These are phyloP conservation scores for Tetrapisispora phaffii DNA, from an alignment of 805 yeast genomes.

Conservation along the genomic window DNA sequence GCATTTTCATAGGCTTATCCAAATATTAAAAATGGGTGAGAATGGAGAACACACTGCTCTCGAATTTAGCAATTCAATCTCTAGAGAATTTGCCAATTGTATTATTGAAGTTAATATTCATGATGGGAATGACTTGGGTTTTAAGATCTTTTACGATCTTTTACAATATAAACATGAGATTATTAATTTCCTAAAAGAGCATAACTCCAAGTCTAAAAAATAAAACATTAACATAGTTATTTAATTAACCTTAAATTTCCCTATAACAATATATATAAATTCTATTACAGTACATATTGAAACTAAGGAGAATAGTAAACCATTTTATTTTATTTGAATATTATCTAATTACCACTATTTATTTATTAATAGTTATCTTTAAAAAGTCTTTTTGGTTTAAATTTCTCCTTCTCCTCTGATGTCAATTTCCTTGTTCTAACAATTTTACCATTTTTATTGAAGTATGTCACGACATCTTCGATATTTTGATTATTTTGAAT, in stretches of 20 bases:
- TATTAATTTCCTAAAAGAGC: slow-evolving; percentile 50
- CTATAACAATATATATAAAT: neutral
- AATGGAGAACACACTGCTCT: slow-evolving; percentile 27
- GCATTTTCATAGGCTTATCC: slow-evolving; percentile 57
- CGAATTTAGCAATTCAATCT: slow-evolving; percentile 37
- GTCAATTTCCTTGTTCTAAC: slow-evolving; percentile 19
- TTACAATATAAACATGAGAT: slow-evolving; percentile 48
- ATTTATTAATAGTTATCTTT: neutral
- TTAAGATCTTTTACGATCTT: slow-evolving; percentile 51
- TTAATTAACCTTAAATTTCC: neutral
- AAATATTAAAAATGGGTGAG: slow-evolving; percentile 41
- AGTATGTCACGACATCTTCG: slow-evolving; percentile 21
- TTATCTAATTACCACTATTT: neutral
- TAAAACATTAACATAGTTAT: neutral
- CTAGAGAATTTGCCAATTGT: slow-evolving; percentile 58
- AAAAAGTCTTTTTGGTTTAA: slow-evolving; percentile 26
- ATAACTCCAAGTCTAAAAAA: slow-evolving; percentile 4
- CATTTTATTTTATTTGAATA: neutral
- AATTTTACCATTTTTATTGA: slow-evolving; percentile 29
- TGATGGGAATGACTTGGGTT: slow-evolving; percentile 51
- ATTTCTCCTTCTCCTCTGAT: slow-evolving; percentile 14
- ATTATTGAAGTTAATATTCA: slow-evolving; percentile 38
- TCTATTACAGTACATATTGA: neutral
- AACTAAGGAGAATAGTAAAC: neutral
- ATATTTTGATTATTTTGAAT: slow-evolving; percentile 15